Base-by-base conservation (phyloP, 2,329 filamentous ascomycete species). In the Diplodia mutila region DNA sequence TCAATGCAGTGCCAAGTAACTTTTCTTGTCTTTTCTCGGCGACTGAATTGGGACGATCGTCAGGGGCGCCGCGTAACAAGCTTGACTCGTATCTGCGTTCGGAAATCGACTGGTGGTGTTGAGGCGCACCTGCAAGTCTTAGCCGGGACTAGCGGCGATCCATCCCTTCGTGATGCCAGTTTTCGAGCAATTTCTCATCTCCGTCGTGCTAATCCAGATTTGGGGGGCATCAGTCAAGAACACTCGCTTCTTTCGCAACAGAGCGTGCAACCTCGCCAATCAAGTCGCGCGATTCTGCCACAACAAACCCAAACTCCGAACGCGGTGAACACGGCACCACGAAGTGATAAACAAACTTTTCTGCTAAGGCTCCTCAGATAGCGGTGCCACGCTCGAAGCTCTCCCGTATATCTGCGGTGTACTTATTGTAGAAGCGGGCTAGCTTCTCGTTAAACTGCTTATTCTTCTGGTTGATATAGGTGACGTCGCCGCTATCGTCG, bases 371-470 rank as follows among this genome's bases (percentile, higher is more conserved):
- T n/a, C n/a, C 53, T 66, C 37, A 98, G 78, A 98, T 95, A 87
- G 96, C 96, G 3, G 95, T 98, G 21, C 95, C 95, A 71, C 95
- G 88, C 86, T 99, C 95, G 78, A 99, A 99, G 80, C 91, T 97
- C 77, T 99, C 95, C 76, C 95, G 86, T 74, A 99, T 98, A 79
- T 34, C 32, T 6, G 32, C 32, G 7, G 32, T 34, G 32, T 34
- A 34, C 32, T 34, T 34, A 8, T 99, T 95, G 82, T 99, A 99
- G 83, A 98, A 99, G 72, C 95, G 86, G 65, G 91, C 85, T 79
- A 99, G 84, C 83, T 99, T 98, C 83, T 97, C 90, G 88, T 99
- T 99, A 84, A 99, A 99, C 85, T 97, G 93, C 85, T 98, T 98
- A 85, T 99, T 99, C 76, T 99, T 97, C 82, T 97, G 93, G 82